Conservation (phyloP, 352 stramenopile genomes). For the Pythium guiyangense region DNA sequence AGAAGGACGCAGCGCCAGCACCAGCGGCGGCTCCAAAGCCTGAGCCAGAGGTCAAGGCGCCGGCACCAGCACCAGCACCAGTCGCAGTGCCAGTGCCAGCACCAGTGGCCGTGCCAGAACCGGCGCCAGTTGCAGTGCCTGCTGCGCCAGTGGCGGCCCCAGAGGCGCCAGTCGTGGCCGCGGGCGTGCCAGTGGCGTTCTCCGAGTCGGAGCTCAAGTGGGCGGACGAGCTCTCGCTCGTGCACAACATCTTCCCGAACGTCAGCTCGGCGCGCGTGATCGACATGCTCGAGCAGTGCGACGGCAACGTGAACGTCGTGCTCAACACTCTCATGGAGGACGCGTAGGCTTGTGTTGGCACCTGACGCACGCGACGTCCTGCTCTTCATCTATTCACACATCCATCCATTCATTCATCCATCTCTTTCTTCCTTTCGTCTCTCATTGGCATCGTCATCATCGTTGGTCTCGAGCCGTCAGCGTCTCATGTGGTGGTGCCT, state of each 20-base stretch:
- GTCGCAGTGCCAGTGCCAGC: conserved; percentile 4
- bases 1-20: conserved; percentile 22
- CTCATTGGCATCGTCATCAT: no score
- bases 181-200: conserved; percentile 25
- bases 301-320: conserved; percentile 69
- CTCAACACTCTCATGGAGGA: conserved; percentile 75
- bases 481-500: no score
- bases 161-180: conserved; percentile 9
- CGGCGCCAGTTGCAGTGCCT: conserved; percentile 2
- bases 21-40: conserved; percentile 2
- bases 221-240: conserved; percentile 56
- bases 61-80: conserved; percentile 3
- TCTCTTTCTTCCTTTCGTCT: no score
- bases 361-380: not conserved
- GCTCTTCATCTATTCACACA: not conserved
- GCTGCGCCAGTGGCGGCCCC: conserved; percentile 7
- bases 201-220: conserved; percentile 69
- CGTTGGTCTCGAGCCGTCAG: no score
- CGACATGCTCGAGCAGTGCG: conserved; percentile 50
- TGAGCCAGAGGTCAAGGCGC: conserved; percentile 11
- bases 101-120: conserved; percentile 5
- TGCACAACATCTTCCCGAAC: conserved; percentile 66
- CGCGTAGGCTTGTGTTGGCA: conserved; percentile 6
- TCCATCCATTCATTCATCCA: not conserved
- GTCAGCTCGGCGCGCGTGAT: conserved; percentile 38